phyloP scores from a whole-genome alignment of 495 filamentous ascomycete species.

The Neurospora sp. region DNA sequence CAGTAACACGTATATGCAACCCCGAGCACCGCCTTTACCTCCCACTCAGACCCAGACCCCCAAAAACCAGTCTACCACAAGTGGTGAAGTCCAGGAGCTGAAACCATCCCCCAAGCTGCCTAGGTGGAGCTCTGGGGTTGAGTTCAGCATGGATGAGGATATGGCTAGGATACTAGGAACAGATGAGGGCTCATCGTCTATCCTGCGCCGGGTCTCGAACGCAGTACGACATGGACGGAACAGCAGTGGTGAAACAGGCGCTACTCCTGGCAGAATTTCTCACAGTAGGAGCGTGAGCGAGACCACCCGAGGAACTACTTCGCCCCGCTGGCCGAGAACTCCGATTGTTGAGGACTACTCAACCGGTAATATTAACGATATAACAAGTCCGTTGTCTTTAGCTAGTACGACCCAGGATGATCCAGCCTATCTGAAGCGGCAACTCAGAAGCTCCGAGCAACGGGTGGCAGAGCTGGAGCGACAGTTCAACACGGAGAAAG shows the following conservation, averaged over 20 bases:
- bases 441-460: slow-evolving; percentile 72
- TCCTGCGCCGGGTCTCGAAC: slow-evolving; percentile 81
- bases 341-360: slow-evolving; percentile 55
- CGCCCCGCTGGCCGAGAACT: slow-evolving; percentile 61
- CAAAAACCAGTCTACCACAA: slow-evolving; percentile 47
- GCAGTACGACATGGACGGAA: slow-evolving; percentile 89
- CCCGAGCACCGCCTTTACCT: slow-evolving; percentile 50
- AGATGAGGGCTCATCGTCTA: slow-evolving; percentile 59
- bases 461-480: slow-evolving; percentile 73
- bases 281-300: slow-evolving; percentile 48
- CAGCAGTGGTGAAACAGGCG: slow-evolving; percentile 55
- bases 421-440: slow-evolving; percentile 57
- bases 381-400: slow-evolving; percentile 61
- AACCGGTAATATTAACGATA: slow-evolving; percentile 42
- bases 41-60: slow-evolving; percentile 41
- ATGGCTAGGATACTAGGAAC: slow-evolving; percentile 68
- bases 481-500: slow-evolving; percentile 57
- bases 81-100: slow-evolving; percentile 35
- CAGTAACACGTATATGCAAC: slow-evolving; percentile 52
- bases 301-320: slow-evolving; percentile 43
- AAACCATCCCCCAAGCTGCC: slow-evolving; percentile 63
- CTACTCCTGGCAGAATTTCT: slow-evolving; percentile 20
- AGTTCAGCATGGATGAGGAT: slow-evolving; percentile 86
- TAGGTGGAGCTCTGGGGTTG: slow-evolving; percentile 61
- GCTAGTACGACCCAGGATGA: slow-evolving; percentile 56